Percentiles rank a stretch among this genome's conserved stretches.
Evolutionary conservation across 2,329 filamentous ascomycete genomes (phyloP).

Genomic region (Chrysoporthe cubensis): DNA sequence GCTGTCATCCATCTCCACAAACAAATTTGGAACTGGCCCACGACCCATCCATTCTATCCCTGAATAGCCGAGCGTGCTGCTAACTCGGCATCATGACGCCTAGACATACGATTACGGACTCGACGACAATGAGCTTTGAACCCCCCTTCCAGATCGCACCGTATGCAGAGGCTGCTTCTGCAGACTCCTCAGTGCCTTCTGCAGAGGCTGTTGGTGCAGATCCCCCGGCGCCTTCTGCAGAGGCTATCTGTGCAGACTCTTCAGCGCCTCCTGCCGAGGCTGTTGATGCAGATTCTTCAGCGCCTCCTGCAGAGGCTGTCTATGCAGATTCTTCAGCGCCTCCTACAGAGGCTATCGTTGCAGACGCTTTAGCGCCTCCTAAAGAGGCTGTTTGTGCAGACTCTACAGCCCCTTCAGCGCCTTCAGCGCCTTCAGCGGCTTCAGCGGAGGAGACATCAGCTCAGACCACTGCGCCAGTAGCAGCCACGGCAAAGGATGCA

Average conservation of each 20-base stretch:
- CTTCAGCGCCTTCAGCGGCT: background rate
- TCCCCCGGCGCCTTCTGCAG: too few relatives aligned
- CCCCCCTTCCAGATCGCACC: background rate
- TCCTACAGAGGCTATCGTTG: too few relatives aligned
- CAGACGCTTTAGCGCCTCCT: too few relatives aligned
- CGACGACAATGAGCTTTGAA: slow-evolving; percentile 1
- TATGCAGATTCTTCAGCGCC: too few relatives aligned
- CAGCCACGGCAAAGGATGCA: background rate
- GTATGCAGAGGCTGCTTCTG: background rate
- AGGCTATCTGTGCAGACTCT: too few relatives aligned
- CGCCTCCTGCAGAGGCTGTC: too few relatives aligned
- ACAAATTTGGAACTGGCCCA: background rate
- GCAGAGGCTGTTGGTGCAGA: too few relatives aligned
- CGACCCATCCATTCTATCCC: background rate
- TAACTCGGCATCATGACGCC: background rate
- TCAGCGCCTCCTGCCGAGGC: too few relatives aligned
- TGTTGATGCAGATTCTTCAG: too few relatives aligned
- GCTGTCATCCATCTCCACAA: background rate
- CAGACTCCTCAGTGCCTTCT: too few relatives aligned
- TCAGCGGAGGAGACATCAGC: background rate
- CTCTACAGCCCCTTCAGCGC: background rate
- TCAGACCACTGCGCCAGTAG: background rate
- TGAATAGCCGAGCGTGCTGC: background rate
- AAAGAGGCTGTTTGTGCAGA: too few relatives aligned
- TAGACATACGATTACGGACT: background rate